These are phyloP conservation scores for Colletotrichum cordylinicola DNA, from an alignment of 2,329 filamentous ascomycete species.

Conservation along the genomic window DNA sequence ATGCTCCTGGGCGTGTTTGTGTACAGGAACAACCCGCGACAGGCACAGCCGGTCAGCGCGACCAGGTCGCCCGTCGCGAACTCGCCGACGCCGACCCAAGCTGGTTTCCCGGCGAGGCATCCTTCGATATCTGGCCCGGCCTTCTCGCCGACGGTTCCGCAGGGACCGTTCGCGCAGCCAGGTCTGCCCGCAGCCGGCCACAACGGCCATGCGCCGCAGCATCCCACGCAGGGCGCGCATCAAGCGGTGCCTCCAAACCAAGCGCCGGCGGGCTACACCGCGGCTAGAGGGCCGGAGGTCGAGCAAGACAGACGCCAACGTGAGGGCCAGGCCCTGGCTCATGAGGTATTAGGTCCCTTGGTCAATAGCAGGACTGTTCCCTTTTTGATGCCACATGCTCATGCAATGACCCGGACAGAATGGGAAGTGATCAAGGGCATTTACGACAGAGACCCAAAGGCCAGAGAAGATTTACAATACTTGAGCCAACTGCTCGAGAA, in stretches of 20 bases:
- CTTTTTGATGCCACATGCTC: constrained; percentile 73
- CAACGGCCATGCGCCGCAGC: constrained; percentile 15
- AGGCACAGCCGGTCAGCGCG: constrained; percentile 31
- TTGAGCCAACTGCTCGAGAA: constrained; percentile 62
- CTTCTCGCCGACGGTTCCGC: constrained; percentile 52
- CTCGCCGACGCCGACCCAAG: constrained; percentile 40
- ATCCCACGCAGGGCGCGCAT: constrained; percentile 23
- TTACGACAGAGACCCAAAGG: constrained; percentile 68
- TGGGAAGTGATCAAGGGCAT: constrained; percentile 77
- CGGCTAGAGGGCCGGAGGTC: constrained; percentile 30
- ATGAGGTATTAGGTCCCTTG: constrained; percentile 68
- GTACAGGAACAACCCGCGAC: constrained; percentile 67
- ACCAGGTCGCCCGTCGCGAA: constrained; percentile 28
- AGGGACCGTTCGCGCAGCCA: constrained; percentile 29
- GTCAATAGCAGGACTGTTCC: constrained; percentile 69
- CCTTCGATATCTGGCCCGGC: constrained; percentile 55
- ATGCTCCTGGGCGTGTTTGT: constrained; percentile 87
- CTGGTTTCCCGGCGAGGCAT: constrained; percentile 43
- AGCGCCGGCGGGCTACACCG: constrained; percentile 23
- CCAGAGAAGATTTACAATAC: constrained; percentile 66
- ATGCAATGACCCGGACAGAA: constrained; percentile 72
- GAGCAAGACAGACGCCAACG: constrained; percentile 48
- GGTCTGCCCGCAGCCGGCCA: background rate
- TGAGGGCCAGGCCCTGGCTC: constrained; percentile 62
- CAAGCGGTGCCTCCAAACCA: constrained; percentile 26